Conservation (phyloP, 306 rosid species). For the Quercus variabilis region DNA sequence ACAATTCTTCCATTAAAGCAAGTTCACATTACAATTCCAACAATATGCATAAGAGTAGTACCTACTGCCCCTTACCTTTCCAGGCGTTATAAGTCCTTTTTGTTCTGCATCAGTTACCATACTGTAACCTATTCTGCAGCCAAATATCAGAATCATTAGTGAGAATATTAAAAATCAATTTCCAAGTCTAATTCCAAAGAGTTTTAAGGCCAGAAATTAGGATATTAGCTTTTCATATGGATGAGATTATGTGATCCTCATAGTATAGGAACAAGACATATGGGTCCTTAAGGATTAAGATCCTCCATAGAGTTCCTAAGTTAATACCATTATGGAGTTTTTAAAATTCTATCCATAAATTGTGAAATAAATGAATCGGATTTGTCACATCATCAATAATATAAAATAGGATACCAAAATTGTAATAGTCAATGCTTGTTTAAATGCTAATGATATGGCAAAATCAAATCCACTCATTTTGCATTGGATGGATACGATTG, state of each 20-base stretch:
- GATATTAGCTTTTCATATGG: constrained; percentile 8
- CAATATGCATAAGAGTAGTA: constrained; percentile 8
- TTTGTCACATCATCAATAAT: too few relatives aligned
- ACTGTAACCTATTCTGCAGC: constrained; percentile 86
- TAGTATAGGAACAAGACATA: not conserved
- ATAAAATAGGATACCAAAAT: too few relatives aligned
- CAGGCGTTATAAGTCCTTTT: constrained; percentile 82
- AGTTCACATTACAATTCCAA: constrained; percentile 4
- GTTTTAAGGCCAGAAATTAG: not conserved
- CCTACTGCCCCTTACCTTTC: constrained; percentile 57
- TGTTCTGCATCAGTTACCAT: constrained; percentile 93
- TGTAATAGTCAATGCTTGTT: too few relatives aligned
- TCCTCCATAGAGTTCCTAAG: too few relatives aligned
- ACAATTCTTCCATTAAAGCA: not conserved
- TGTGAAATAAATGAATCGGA: too few relatives aligned
- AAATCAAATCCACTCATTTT: too few relatives aligned
- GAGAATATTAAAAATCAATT: not conserved
- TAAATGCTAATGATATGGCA: too few relatives aligned
- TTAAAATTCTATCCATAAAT: too few relatives aligned
- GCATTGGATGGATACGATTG: too few relatives aligned
- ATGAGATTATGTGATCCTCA: not conserved
- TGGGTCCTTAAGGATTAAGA: not conserved
- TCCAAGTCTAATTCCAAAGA: not conserved
- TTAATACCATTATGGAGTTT: too few relatives aligned
- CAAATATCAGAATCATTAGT: constrained; percentile 14